Evolutionary conservation across 169 alveolate species (phyloP).

Genomic region (Toxoplasma gondii): DNA sequence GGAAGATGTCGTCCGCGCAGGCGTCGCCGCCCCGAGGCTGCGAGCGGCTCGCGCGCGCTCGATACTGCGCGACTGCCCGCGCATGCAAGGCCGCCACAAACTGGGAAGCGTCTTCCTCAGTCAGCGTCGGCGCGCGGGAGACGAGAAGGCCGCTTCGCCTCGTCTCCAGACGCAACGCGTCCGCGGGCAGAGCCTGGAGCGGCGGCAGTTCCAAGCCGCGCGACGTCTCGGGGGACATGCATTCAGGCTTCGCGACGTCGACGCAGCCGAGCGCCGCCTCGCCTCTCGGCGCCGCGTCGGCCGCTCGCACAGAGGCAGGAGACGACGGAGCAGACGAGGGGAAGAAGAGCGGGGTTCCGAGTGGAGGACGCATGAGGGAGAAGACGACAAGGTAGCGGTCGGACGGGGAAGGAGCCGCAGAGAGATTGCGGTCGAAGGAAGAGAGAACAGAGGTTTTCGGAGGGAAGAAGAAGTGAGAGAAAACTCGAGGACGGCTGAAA

Average conservation of each 20-base stretch:
- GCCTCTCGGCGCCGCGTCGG: no score
- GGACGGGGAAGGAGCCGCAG: no score
- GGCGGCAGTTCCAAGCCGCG: background rate
- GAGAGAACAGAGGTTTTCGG: background rate
- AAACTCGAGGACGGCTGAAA: no score
- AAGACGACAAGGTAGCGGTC: no score
- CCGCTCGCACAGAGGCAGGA: no score
- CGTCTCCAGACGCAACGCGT: background rate
- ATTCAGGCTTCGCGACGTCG: no score
- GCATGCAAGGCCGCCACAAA: constrained; percentile 10
- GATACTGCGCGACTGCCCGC: background rate
- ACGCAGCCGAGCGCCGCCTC: no score
- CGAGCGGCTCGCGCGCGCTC: background rate
- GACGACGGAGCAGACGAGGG: no score
- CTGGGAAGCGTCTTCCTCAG: constrained; percentile 5
- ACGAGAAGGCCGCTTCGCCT: background rate
- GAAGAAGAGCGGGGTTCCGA: no score
- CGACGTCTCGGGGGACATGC: background rate
- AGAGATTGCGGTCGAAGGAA: constrained; percentile 2
- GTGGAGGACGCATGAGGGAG: no score
- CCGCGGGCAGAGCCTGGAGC: background rate
- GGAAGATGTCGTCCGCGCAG: background rate
- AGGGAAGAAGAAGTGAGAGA: background rate
- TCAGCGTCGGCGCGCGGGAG: background rate
- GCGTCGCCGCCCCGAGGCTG: background rate